These are phyloP conservation scores for Boletus edulis DNA, from an alignment of 768 basidiomycete species.

Conservation along the genomic window DNA sequence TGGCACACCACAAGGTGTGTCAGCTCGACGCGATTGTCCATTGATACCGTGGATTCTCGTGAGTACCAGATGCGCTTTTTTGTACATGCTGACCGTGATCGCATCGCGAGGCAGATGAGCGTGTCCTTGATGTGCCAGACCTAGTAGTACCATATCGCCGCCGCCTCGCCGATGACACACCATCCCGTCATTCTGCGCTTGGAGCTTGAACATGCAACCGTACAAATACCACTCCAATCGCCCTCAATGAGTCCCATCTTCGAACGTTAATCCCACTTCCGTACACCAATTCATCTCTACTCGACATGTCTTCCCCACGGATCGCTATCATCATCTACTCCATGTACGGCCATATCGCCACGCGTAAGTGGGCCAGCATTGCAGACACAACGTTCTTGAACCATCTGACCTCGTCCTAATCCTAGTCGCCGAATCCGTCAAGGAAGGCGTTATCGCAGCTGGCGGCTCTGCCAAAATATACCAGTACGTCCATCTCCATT, in stretches of 20 bases:
- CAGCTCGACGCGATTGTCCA: too few species aligned
- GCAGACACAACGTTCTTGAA: too few species aligned
- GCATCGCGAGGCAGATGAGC: not conserved
- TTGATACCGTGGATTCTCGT: constrained; percentile 9
- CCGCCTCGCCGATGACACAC: not conserved
- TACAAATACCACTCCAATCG: constrained; percentile 14
- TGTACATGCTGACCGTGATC: constrained; percentile 3
- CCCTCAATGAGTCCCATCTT: not conserved
- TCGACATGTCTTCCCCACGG: constrained; percentile 46
- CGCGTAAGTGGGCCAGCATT: constrained; percentile 40
- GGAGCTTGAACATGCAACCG: too few species aligned
- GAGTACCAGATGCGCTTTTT: constrained; percentile 11
- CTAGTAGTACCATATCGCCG: not conserved
- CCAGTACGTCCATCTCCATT: constrained; percentile 41
- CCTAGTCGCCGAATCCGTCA: constrained; percentile 58
- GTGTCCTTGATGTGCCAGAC: constrained; percentile 12
- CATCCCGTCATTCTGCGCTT: not conserved
- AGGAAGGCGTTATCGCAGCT: constrained; percentile 43
- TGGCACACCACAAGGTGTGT: too few species aligned
- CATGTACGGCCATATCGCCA: constrained; percentile 74
- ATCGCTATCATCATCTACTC: constrained; percentile 74
- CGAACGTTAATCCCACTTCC: not conserved
- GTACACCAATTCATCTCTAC: too few species aligned
- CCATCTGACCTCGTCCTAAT: too few species aligned
- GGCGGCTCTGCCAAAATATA: constrained; percentile 56